Conservation (phyloP, 2,329 filamentous ascomycete species). For the Sclerotinia sclerotiorum region DNA sequence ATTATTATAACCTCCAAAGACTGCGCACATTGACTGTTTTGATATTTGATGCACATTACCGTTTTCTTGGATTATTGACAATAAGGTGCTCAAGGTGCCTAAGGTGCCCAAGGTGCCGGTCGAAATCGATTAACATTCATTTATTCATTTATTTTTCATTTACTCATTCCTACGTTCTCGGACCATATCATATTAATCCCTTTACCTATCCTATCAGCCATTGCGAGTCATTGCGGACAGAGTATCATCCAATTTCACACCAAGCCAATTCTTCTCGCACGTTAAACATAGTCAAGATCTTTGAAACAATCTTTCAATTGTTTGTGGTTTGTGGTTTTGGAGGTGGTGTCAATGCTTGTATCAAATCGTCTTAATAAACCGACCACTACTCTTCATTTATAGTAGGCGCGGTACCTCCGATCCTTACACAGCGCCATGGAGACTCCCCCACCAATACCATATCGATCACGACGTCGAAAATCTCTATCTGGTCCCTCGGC, state of each 20-base stretch:
- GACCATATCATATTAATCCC: neutral
- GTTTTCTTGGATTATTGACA: neutral
- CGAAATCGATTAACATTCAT: constrained; percentile 13
- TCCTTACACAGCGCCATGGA: constrained; percentile 35
- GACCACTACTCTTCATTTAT: constrained; percentile 15
- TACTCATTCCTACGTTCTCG: neutral
- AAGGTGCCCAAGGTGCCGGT: neutral
- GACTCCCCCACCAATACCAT: constrained; percentile 37
- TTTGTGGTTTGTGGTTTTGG: constrained; percentile 25
- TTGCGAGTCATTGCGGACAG: neutral
- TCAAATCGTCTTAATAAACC: constrained; percentile 28
- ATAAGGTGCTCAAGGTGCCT: neutral
- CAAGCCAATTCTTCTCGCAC: constrained; percentile 3
- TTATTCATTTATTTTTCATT: neutral
- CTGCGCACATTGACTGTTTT: constrained; percentile 8
- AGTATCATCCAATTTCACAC: constrained; percentile 8
- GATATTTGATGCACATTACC: neutral
- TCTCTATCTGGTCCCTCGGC: constrained; percentile 37
- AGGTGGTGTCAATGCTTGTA: constrained; percentile 35
- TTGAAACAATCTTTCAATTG: constrained; percentile 32
- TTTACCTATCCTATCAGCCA: constrained; percentile 4
- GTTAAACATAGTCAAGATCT: constrained; percentile 22
- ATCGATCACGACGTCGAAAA: constrained; percentile 36
- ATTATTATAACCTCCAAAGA: neutral
- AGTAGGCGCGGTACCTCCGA: constrained; percentile 25